Percentiles rank a stretch among this genome's conserved stretches.
Conservation (phyloP, 1,139 yeast species). For the Pichia terricola region DNA sequence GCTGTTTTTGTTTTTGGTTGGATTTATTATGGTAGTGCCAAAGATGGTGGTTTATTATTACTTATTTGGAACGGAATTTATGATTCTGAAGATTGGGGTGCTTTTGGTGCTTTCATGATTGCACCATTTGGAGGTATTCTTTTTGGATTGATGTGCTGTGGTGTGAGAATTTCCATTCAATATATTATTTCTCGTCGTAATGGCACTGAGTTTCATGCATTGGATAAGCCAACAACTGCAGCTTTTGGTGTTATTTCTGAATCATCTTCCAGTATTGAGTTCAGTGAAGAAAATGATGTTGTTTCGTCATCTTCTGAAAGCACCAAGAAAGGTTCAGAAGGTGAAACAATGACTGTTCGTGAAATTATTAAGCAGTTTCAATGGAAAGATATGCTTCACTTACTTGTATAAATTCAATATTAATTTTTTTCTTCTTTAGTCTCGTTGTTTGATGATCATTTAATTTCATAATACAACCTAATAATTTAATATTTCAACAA, state of each 20-base stretch:
- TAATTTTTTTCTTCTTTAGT: no score
- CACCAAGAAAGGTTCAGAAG: conserved; percentile 1
- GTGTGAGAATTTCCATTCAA: conserved; percentile 34
- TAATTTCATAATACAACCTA: no score
- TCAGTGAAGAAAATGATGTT: background rate
- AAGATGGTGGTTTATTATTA: conserved; percentile 68
- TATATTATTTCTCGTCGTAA: conserved; percentile 32
- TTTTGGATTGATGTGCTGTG: conserved; percentile 45
- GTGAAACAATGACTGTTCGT: conserved; percentile 5
- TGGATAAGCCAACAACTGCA: conserved; percentile 35
- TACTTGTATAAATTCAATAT: background rate
- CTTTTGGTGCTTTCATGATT: conserved; percentile 88
- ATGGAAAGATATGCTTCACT: conserved; percentile 7
- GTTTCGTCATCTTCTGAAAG: background rate
- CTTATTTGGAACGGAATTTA: conserved; percentile 76
- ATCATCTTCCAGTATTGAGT: conserved; percentile 3
- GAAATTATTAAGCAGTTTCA: conserved; percentile 10
- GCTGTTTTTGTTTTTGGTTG: conserved; percentile 79
- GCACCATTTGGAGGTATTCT: conserved; percentile 79
- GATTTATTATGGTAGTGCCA: conserved; percentile 60
- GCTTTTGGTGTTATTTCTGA: conserved; percentile 12
- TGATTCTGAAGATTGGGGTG: conserved; percentile 75
- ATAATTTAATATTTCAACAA: no score
- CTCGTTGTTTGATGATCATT: no score
- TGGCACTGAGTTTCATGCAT: conserved; percentile 44